A percentile compares a stretch with the other conserved stretches of the same genome.
Evolutionary conservation across 805 yeast species (phyloP).

Genomic region (Yarrowia sp.): DNA sequence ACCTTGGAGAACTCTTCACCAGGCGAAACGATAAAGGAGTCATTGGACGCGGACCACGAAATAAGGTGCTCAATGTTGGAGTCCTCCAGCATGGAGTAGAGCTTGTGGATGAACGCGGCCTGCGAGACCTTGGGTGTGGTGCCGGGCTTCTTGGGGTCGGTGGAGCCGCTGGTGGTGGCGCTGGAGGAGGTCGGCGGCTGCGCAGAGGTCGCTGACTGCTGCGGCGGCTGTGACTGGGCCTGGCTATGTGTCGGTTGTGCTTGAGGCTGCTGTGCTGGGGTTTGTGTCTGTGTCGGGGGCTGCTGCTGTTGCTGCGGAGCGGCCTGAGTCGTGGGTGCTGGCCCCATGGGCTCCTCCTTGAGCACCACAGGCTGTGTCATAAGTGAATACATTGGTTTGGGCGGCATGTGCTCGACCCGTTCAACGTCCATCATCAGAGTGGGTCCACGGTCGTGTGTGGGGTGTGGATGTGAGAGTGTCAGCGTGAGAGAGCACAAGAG

Average conservation of each 20-base stretch:
- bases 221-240: neutral
- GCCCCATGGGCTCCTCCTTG: slow-evolving; percentile 4
- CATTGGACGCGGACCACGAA: slow-evolving; percentile 74
- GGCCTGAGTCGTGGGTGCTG: neutral
- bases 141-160: slow-evolving; percentile 11
- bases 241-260: neutral
- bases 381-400: slow-evolving; percentile 22
- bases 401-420: slow-evolving; percentile 24
- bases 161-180: neutral
- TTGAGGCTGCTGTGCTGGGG: neutral
- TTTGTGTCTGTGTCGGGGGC: neutral
- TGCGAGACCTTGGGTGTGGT: slow-evolving; percentile 41
- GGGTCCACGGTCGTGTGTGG: slow-evolving; percentile 2
- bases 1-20: slow-evolving; percentile 83
- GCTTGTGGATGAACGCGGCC: slow-evolving; percentile 78
- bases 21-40: slow-evolving; percentile 76
- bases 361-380: slow-evolving; percentile 22
- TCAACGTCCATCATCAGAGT: slow-evolving; percentile 21
- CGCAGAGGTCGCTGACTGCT: neutral
- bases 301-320: neutral
- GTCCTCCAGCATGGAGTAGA: slow-evolving; percentile 87
- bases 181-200: neutral
- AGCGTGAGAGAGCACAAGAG: neutral
- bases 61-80: slow-evolving; percentile 65
- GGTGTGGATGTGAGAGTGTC: neutral